These are phyloP conservation scores for Trichoderma gamsii DNA, from an alignment of 495 filamentous ascomycete genomes.

Conservation along the genomic window DNA sequence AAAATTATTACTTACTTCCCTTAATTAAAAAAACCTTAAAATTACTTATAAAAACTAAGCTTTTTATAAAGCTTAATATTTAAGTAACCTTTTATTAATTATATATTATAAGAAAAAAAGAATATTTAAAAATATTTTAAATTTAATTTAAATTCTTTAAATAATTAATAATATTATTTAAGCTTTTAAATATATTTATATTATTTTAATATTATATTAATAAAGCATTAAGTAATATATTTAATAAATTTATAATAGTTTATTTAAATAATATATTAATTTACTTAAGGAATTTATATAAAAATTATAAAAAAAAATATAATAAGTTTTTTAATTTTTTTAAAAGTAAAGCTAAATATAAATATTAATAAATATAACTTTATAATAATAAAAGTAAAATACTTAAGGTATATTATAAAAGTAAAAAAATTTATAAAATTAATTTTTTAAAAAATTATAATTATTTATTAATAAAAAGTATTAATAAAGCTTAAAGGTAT, in stretches of 20 bases:
- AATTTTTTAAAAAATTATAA: background rate
- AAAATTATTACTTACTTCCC: background rate
- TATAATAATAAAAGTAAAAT: constrained; percentile 6
- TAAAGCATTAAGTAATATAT: too few species aligned
- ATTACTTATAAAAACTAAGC: background rate
- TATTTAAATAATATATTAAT: too few species aligned
- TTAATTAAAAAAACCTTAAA: background rate
- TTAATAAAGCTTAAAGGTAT: too few species aligned
- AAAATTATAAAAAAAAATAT: too few species aligned
- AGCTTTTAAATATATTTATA: background rate
- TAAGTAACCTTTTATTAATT: background rate
- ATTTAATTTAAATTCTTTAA: background rate
- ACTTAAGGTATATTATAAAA: background rate
- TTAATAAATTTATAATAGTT: too few species aligned
- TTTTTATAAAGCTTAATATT: background rate
- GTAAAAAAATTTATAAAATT: background rate
- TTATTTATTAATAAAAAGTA: too few species aligned
- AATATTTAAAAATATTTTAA: background rate
- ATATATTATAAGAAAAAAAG: background rate
- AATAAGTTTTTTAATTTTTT: background rate
- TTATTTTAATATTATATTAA: too few species aligned
- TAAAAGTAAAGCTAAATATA: background rate
- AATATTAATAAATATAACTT: background rate
- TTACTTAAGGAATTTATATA: too few species aligned
- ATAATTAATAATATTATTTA: constrained; percentile 6